These are phyloP conservation scores for Vitellaria paradoxa DNA, from an alignment of 179 eudicot genomes.

Conservation along the genomic window DNA sequence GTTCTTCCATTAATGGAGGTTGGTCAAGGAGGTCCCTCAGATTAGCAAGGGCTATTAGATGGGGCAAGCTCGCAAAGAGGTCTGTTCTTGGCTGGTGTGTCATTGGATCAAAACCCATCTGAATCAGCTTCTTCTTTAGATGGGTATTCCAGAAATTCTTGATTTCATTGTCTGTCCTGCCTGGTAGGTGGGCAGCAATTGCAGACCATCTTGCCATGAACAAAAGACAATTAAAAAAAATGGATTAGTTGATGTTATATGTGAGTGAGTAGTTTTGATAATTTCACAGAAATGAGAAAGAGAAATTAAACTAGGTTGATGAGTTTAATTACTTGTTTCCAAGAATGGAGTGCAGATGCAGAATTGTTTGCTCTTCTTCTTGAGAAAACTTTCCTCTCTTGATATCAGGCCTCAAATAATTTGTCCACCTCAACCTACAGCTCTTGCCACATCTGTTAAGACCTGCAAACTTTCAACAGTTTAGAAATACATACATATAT, in stretches of 20 bases:
- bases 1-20: conserved; percentile 20
- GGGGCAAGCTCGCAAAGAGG: conserved; percentile 28
- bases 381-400: conserved; percentile 39
- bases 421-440: conserved; percentile 42
- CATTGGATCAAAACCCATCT: conserved; percentile 42
- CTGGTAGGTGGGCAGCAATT: conserved; percentile 32
- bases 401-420: conserved; percentile 40
- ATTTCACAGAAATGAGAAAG: too few relatives aligned
- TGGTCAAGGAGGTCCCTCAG: conserved; percentile 28
- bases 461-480: conserved; percentile 16
- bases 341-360: conserved; percentile 35
- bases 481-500: background rate
- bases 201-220: conserved; percentile 33
- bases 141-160: conserved; percentile 49
- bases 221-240: background rate
- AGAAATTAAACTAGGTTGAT: too few relatives aligned
- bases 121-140: conserved; percentile 42
- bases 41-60: conserved; percentile 35
- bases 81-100: conserved; percentile 41
- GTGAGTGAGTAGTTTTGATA: too few relatives aligned
- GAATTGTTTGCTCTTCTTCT: conserved; percentile 38
- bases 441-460: conserved; percentile 43
- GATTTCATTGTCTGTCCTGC: conserved; percentile 42
- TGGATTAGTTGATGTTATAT: background rate
- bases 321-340: conserved; percentile 34